phyloP scores from a whole-genome alignment of 257 asterid genomes.

The Salvia hispanica region DNA sequence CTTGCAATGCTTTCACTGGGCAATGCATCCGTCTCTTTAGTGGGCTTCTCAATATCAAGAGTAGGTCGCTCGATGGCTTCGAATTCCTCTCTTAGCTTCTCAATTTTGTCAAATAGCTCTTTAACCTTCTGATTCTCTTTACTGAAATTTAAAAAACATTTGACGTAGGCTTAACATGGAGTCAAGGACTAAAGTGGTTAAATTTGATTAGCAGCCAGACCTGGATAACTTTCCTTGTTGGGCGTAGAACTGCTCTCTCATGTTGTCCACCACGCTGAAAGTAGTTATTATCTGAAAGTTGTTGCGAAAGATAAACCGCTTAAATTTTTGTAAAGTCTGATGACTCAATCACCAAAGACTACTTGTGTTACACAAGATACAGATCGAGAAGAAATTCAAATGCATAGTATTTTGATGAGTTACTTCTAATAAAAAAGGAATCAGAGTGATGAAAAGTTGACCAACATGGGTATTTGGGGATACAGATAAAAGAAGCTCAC shows the following conservation, averaged over 20 bases:
- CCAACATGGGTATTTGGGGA: not conserved
- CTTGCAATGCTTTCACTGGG: constrained; percentile 44
- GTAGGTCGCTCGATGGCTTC: constrained; percentile 85
- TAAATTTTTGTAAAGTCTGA: not conserved
- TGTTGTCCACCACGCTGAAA: constrained; percentile 88
- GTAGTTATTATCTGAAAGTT: constrained; percentile 69
- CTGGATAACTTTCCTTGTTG: constrained; percentile 66
- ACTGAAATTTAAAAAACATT: constrained; percentile 50
- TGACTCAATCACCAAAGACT: not conserved
- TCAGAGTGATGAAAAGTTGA: not conserved
- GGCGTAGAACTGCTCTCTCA: constrained; percentile 80
- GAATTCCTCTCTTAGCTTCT: constrained; percentile 67
- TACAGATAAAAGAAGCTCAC: not conserved
- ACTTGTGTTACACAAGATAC: not conserved
- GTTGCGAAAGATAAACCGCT: not conserved
- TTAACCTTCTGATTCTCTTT: constrained; percentile 66
- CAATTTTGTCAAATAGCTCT: constrained; percentile 73
- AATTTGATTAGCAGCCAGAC: constrained; percentile 40
- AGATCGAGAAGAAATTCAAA: constrained; percentile 3
- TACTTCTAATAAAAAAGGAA: not conserved
- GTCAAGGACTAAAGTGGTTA: constrained; percentile 4
- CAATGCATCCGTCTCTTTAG: constrained; percentile 44
- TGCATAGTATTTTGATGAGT: not conserved
- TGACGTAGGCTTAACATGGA: not conserved
- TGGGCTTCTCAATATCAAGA: constrained; percentile 75